A percentile compares a stretch with the other conserved stretches of the same genome.
phyloP scores from a whole-genome alignment of 805 yeast species.

The Scheffersomyces lignosus region DNA sequence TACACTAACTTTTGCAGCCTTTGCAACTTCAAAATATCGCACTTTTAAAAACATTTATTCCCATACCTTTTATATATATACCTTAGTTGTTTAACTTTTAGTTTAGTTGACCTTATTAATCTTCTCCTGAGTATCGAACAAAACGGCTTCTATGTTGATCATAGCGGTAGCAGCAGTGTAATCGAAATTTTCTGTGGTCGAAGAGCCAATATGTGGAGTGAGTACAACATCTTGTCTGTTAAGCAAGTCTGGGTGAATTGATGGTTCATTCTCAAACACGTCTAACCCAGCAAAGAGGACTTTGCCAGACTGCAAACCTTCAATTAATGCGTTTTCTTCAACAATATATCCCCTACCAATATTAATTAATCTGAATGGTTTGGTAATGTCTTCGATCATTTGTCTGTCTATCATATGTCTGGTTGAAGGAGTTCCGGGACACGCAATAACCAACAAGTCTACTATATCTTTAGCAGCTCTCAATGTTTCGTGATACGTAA shows the following conservation, averaged over 20 bases:
- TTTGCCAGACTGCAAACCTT: constrained; percentile 22
- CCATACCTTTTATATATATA: too few relatives aligned
- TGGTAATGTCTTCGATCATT: constrained; percentile 13
- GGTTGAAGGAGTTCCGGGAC: constrained; percentile 25
- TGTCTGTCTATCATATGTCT: constrained; percentile 16
- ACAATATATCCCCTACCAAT: constrained; percentile 25
- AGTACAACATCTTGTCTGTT: constrained; percentile 24
- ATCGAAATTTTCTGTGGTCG: constrained; percentile 15
- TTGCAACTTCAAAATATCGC: too few relatives aligned
- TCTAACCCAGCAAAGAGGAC: constrained; percentile 28
- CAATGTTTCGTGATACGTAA: constrained; percentile 17
- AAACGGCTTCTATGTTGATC: constrained; percentile 19
- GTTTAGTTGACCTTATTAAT: not conserved
- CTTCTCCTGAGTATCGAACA: constrained; percentile 8
- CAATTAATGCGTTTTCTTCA: constrained; percentile 25
- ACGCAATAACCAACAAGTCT: constrained; percentile 26
- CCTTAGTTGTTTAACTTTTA: too few relatives aligned
- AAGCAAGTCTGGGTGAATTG: constrained; percentile 16
- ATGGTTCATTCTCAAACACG: constrained; percentile 26
- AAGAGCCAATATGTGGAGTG: constrained; percentile 27
- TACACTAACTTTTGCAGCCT: too few relatives aligned
- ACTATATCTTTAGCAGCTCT: constrained; percentile 18
- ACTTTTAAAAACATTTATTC: too few relatives aligned
- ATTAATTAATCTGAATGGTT: constrained; percentile 23
- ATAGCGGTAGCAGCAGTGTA: constrained; percentile 7